phyloP scores from a whole-genome alignment of 352 stramenopile species.

The Pythium myriotylum region DNA sequence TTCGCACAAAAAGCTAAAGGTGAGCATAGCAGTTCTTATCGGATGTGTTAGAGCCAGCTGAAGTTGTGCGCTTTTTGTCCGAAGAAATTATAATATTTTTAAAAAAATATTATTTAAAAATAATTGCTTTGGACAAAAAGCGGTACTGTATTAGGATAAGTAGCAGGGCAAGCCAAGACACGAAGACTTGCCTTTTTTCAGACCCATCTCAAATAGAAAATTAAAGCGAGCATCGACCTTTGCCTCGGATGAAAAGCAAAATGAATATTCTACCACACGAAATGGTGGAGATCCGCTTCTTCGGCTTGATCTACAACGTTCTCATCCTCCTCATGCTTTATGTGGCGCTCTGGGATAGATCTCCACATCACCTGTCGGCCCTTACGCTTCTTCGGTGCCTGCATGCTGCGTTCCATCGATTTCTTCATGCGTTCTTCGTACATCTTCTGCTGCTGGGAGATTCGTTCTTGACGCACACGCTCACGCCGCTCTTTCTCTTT shows the following conservation, averaged over 20 bases:
- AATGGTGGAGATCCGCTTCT: constrained; percentile 83
- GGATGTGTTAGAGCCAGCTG: constrained; percentile 33
- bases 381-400: constrained; percentile 92
- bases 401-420: constrained; percentile 92
- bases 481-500: constrained; percentile 94
- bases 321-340: constrained; percentile 77
- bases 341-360: constrained; percentile 78
- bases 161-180: no score
- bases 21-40: constrained; percentile 84
- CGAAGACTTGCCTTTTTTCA: no score
- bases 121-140: no score
- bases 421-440: constrained; percentile 95
- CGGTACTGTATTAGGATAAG: no score
- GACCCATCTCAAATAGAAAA: no score
- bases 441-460: constrained; percentile 92
- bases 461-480: constrained; percentile 89
- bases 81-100: not conserved
- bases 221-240: no score
- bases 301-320: constrained; percentile 82
- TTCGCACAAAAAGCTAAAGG: constrained; percentile 53
- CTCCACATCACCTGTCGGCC: constrained; percentile 93
- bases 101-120: no score
- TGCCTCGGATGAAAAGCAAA: no score
- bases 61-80: no score
- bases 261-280: constrained; percentile 74